Evolutionary conservation across 192 early-diverging fungal species (phyloP).

Genomic region (Kappamyces sp.): DNA sequence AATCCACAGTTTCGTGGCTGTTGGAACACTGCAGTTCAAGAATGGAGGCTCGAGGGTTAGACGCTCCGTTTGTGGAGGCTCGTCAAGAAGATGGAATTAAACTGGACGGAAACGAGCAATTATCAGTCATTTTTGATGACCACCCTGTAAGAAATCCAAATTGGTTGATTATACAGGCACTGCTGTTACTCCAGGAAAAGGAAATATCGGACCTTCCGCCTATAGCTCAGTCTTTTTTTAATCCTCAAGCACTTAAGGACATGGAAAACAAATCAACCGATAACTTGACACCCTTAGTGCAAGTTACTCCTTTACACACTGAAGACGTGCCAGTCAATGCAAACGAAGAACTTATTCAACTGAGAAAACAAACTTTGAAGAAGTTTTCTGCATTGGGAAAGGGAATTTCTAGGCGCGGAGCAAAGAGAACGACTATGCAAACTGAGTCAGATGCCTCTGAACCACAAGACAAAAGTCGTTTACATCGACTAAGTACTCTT

Average conservation of each 20-base stretch:
- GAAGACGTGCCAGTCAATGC: slow-evolving; percentile 9
- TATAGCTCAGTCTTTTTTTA: slow-evolving; percentile 11
- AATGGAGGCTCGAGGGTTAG: neutral
- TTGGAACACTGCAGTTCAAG: slow-evolving; percentile 3
- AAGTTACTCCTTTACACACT: too few species aligned
- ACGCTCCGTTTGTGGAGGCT: neutral
- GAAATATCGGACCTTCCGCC: slow-evolving; percentile 10
- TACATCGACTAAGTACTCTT: slow-evolving; percentile 14
- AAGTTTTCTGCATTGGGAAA: slow-evolving; percentile 14
- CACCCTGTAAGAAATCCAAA: too few species aligned
- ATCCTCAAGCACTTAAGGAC: slow-evolving; percentile 6
- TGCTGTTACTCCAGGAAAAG: slow-evolving; percentile 4
- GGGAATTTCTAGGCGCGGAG: slow-evolving; percentile 10
- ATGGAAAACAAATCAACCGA: too few species aligned
- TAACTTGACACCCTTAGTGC: too few species aligned
- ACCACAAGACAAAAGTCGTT: neutral
- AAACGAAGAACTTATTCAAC: slow-evolving; percentile 1
- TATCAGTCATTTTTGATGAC: slow-evolving; percentile 2
- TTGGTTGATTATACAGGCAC: slow-evolving; percentile 3
- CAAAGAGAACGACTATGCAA: slow-evolving; percentile 6
- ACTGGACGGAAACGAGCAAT: neutral
- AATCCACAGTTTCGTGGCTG: slow-evolving; percentile 7
- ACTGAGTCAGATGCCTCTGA: slow-evolving; percentile 1
- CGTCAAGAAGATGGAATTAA: slow-evolving; percentile 8
- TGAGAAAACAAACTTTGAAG: slow-evolving; percentile 12